phyloP scores from a whole-genome alignment of 2,329 filamentous ascomycete species.

The Epichloe sp. region DNA sequence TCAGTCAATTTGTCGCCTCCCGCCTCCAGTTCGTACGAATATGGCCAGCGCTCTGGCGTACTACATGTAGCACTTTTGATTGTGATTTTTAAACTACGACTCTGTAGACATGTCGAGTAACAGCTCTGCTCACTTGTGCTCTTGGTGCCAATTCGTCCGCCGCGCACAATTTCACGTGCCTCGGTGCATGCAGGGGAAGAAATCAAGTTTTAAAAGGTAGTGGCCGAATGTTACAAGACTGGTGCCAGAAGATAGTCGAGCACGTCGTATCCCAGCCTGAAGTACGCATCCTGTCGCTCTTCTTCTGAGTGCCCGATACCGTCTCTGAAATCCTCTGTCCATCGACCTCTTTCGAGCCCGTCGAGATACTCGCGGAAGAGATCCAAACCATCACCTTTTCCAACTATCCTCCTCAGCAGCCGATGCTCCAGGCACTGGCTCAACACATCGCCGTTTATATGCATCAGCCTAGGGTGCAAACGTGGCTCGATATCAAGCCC shows the following conservation, averaged over 20 bases:
- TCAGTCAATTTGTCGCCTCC: too few species aligned
- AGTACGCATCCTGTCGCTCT: conserved; percentile 21
- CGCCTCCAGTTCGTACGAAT: too few species aligned
- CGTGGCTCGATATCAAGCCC: conserved; percentile 22
- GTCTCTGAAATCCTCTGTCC: conserved; percentile 22
- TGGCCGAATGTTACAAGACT: conserved; percentile 25
- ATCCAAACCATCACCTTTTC: conserved; percentile 17
- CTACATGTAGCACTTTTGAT: too few species aligned
- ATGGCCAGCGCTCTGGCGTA: too few species aligned
- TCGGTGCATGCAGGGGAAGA: too few species aligned
- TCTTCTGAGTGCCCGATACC: conserved; percentile 8
- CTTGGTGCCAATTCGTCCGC: too few species aligned
- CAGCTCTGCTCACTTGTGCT: too few species aligned
- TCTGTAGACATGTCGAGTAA: too few species aligned
- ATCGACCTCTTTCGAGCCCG: conserved; percentile 31
- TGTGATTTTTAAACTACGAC: too few species aligned
- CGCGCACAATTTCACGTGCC: too few species aligned
- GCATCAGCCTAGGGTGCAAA: conserved; percentile 35
- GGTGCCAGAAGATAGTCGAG: conserved; percentile 40
- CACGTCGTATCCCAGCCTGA: conserved; percentile 39
- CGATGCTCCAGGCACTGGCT: conserved; percentile 36
- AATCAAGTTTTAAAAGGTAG: not conserved
- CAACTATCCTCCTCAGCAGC: conserved; percentile 30
- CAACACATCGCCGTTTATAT: conserved; percentile 56
- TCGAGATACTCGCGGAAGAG: conserved; percentile 37